A percentile compares a stretch with the other conserved stretches of the same genome.
Conservation (phyloP, 805 yeast genomes). For the Barnettozyma sp. region DNA sequence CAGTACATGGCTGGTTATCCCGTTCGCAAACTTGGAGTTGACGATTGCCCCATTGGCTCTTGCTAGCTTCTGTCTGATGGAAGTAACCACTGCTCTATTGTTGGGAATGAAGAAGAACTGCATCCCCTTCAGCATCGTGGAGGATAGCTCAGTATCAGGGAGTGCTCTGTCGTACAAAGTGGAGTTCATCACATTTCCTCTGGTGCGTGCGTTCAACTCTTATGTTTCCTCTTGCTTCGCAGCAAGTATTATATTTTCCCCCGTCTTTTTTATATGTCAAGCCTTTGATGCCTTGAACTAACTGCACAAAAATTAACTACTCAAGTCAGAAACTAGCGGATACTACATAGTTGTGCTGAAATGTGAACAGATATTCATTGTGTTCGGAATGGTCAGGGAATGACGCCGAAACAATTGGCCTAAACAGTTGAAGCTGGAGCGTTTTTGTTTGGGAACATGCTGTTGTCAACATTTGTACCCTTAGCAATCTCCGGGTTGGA, state of each 20-base stretch:
- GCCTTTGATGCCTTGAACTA: no score
- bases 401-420: no score
- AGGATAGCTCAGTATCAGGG: slow-evolving; percentile 9
- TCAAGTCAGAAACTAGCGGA: no score
- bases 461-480: slow-evolving; percentile 8
- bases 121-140: slow-evolving; percentile 14
- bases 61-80: slow-evolving; percentile 15
- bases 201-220: no score
- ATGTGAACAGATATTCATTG: no score
- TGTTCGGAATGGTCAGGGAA: no score
- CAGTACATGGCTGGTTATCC: slow-evolving; percentile 16
- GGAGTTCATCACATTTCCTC: slow-evolving; percentile 4
- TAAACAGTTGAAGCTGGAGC: no score
- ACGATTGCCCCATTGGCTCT: slow-evolving; percentile 16
- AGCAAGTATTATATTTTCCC: no score
- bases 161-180: slow-evolving; percentile 9
- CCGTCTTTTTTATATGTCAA: no score
- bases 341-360: no score
- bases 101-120: slow-evolving; percentile 20
- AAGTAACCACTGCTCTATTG: slow-evolving; percentile 15
- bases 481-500: slow-evolving; percentile 24
- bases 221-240: no score
- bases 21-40: slow-evolving; percentile 4
- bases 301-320: no score
- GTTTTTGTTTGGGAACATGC: neutral